Conservation (phyloP, 441 rosid genomes). For the Gossypium lobatum region DNA sequence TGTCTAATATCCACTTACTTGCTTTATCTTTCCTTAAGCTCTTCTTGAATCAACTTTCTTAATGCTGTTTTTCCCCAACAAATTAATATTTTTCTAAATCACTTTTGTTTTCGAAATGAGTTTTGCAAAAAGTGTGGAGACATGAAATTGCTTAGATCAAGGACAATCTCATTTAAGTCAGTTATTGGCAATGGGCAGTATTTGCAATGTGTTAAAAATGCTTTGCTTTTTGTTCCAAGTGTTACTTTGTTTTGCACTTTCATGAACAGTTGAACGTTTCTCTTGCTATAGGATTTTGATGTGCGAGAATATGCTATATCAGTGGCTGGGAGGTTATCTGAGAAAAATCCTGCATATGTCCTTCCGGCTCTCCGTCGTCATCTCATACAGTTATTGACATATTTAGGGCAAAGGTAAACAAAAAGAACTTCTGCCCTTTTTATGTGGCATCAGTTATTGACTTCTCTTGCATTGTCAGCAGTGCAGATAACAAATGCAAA, state of each 20-base stretch:
- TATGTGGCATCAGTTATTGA: constrained; percentile 23
- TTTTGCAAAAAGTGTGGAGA: constrained; percentile 4
- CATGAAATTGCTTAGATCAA: background rate
- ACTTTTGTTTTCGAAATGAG: constrained; percentile 4
- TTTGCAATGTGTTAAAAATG: background rate
- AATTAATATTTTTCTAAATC: background rate
- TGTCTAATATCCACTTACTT: background rate
- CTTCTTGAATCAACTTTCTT: background rate
- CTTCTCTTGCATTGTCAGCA: constrained; percentile 57
- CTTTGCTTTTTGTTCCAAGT: constrained; percentile 4
- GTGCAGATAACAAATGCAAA: constrained; percentile 98
- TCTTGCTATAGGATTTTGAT: constrained; percentile 75
- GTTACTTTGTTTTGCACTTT: background rate
- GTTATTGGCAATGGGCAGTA: background rate
- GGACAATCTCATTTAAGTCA: background rate
- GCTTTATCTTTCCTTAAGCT: background rate
- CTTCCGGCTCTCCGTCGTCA: constrained; percentile 99
- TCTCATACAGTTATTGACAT: constrained; percentile 93
- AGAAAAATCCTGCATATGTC: constrained; percentile 98
- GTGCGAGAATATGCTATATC: constrained; percentile 98
- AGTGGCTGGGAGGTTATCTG: constrained; percentile 96
- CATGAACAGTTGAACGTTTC: constrained; percentile 14
- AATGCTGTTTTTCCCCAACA: background rate
- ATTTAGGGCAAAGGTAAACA: constrained; percentile 90
- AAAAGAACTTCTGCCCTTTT: constrained; percentile 9